These are phyloP conservation scores for Hortiboletus flavorubellus DNA, from an alignment of 768 basidiomycete species.

Conservation along the genomic window DNA sequence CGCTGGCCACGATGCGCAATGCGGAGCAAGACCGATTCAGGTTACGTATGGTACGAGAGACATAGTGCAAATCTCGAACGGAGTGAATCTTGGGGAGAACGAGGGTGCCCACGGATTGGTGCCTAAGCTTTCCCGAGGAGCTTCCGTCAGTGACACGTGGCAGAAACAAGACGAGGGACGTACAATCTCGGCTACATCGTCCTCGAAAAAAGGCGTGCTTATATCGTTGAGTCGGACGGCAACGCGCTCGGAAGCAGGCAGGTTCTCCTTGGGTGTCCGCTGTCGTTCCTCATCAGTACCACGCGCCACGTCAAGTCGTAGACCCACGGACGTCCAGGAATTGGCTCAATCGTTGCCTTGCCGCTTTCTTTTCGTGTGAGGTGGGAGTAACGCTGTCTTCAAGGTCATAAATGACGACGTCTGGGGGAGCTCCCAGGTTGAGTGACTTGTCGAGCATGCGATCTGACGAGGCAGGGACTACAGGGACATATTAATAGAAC, in stretches of 20 bases:
- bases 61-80: slow-evolving; percentile 56
- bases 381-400: slow-evolving; percentile 81
- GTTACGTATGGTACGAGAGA: slow-evolving; percentile 41
- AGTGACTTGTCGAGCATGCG: slow-evolving; percentile 82
- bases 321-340: slow-evolving; percentile 51
- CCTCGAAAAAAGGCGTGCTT: slow-evolving; percentile 59
- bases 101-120: slow-evolving; percentile 55
- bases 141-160: slow-evolving; percentile 2
- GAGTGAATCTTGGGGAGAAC: slow-evolving; percentile 85
- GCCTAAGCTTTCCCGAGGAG: slow-evolving; percentile 37
- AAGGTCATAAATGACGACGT: slow-evolving; percentile 82
- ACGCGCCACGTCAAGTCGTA: background rate
- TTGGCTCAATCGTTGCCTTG: slow-evolving; percentile 49
- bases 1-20: slow-evolving; percentile 69
- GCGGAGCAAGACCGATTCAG: slow-evolving; percentile 31
- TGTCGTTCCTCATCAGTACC: slow-evolving; percentile 20
- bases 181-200: slow-evolving; percentile 63
- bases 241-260: slow-evolving; percentile 49
- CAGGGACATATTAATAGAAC: background rate
- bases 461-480: slow-evolving; percentile 77
- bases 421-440: slow-evolving; percentile 45
- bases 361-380: slow-evolving; percentile 52
- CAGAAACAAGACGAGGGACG: slow-evolving; percentile 12
- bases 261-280: slow-evolving; percentile 27
- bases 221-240: slow-evolving; percentile 72